phyloP scores from a whole-genome alignment of 768 basidiomycete species.

The Trametes maxima region DNA sequence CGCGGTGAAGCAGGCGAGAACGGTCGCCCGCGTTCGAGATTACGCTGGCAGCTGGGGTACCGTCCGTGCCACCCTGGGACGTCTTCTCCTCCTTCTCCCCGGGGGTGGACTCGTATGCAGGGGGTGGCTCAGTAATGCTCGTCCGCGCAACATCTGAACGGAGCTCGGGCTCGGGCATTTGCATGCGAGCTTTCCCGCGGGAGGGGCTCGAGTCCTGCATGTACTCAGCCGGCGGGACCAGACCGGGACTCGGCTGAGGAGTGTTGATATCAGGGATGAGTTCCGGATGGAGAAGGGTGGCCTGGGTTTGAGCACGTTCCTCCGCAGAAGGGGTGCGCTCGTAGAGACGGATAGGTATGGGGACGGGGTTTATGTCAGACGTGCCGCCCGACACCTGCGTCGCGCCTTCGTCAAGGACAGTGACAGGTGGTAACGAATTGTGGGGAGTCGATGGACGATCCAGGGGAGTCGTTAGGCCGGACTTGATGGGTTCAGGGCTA shows the following conservation, averaged over 20 bases:
- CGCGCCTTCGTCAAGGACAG: conserved; percentile 22
- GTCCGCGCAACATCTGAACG: conserved; percentile 21
- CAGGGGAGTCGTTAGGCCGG: conserved; percentile 25
- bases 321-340: conserved; percentile 12
- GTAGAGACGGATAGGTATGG: conserved; percentile 23
- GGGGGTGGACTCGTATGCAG: conserved; percentile 15
- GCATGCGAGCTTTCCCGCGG: conserved; percentile 23
- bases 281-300: conserved; percentile 20
- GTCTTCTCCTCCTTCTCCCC: not conserved
- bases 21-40: conserved; percentile 27
- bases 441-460: conserved; percentile 20
- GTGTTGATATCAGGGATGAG: conserved; percentile 17
- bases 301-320: conserved; percentile 8
- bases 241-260: conserved; percentile 21
- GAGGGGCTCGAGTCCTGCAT: conserved; percentile 5
- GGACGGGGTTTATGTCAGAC: conserved; percentile 19
- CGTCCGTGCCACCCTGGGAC: not conserved
- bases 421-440: conserved; percentile 19
- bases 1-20: conserved; percentile 25
- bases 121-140: conserved; percentile 10
- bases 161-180: conserved; percentile 21
- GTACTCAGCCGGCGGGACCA: conserved; percentile 19
- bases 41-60: conserved; percentile 25
- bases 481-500: conserved; percentile 19
- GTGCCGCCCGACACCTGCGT: conserved; percentile 18